phyloP scores from a whole-genome alignment of 176 grass and related monocot genomes.

The Saccharum spontaneum region DNA sequence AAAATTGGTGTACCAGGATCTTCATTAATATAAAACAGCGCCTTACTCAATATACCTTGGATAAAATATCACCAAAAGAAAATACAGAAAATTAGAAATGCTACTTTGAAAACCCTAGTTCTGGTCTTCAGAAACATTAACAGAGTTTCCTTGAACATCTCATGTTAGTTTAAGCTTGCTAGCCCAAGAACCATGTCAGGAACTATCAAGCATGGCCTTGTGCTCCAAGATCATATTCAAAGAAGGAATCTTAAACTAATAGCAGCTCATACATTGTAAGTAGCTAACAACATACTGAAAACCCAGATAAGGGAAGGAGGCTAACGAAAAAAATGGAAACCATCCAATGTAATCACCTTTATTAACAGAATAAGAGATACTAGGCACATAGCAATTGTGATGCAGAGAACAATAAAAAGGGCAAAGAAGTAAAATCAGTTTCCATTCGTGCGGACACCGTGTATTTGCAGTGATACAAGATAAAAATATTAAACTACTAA shows the following conservation, averaged over 20 bases:
- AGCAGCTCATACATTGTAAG: background rate
- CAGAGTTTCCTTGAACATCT: background rate
- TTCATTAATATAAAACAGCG: background rate
- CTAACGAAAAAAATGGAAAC: background rate
- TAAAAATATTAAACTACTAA: background rate
- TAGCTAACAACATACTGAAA: background rate
- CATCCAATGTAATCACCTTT: background rate
- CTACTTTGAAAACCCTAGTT: background rate
- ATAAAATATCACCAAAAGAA: background rate
- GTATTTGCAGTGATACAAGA: background rate
- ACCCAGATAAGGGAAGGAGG: background rate
- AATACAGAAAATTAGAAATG: background rate
- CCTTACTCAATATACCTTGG: background rate
- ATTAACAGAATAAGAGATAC: background rate
- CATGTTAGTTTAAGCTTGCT: background rate
- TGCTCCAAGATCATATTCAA: background rate
- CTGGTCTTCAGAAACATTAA: background rate
- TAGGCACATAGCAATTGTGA: background rate
- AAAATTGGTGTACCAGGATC: background rate
- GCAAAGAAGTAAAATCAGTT: background rate
- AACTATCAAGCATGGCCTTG: background rate
- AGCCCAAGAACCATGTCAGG: background rate
- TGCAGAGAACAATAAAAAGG: background rate
- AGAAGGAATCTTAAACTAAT: background rate
- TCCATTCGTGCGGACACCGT: background rate